These are phyloP conservation scores for Saccharum hybrid DNA, from an alignment of 202 grass and related monocot species.

Conservation along the genomic window DNA sequence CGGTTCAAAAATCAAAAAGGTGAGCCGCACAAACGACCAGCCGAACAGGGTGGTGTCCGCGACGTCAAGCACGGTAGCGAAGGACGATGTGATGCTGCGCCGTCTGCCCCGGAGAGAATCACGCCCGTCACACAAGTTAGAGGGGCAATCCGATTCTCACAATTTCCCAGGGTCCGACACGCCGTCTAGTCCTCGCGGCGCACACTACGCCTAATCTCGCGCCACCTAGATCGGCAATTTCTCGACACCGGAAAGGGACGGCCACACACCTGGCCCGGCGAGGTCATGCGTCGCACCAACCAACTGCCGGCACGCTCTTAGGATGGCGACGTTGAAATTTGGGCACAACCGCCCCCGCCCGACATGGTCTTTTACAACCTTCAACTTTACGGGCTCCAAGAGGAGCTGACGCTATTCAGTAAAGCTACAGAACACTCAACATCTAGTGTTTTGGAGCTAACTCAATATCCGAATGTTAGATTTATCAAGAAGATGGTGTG, in stretches of 20 bases:
- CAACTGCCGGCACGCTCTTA: neutral
- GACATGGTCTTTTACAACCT: neutral
- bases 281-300: conserved; percentile 31
- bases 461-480: too few relatives aligned
- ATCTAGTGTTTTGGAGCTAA: too few relatives aligned
- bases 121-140: neutral
- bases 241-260: conserved; percentile 22
- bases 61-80: neutral
- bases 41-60: too few relatives aligned
- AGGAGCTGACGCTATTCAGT: neutral
- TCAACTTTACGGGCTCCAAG: neutral
- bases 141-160: neutral
- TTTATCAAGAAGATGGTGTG: too few relatives aligned
- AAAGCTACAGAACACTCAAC: too few relatives aligned
- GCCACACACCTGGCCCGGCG: conserved; percentile 33
- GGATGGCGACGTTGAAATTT: conserved; percentile 12
- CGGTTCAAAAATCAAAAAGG: neutral
- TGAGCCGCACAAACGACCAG: too few relatives aligned
- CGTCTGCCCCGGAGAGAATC: neutral
- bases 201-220: neutral
- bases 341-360: neutral
- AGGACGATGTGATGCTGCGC: neutral
- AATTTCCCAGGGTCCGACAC: too few relatives aligned
- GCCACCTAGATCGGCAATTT: neutral
- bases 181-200: neutral